phyloP scores from a whole-genome alignment of 306 rosid genomes.

The Prinsepia uniflora region DNA sequence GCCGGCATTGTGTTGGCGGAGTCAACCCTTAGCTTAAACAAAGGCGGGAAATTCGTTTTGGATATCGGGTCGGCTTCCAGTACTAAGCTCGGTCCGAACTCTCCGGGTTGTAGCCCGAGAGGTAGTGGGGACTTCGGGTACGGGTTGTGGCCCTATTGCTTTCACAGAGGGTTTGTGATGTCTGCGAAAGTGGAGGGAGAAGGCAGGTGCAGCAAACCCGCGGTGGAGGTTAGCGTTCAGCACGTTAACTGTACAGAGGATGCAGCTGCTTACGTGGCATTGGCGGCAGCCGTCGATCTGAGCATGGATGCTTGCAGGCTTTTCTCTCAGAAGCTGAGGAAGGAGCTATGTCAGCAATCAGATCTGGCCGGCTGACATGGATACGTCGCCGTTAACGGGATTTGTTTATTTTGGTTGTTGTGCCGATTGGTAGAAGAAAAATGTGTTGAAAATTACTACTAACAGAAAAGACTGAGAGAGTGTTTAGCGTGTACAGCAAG shows the following conservation, averaged over 20 bases:
- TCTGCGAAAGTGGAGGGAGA: constrained; percentile 44
- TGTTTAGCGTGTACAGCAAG: constrained; percentile 50
- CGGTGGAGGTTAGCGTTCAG: constrained; percentile 48
- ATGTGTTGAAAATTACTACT: constrained; percentile 22
- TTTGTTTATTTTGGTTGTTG: not conserved
- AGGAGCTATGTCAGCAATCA: constrained; percentile 36
- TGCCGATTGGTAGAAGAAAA: not conserved
- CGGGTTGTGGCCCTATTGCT: constrained; percentile 69
- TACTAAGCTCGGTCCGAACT: constrained; percentile 35
- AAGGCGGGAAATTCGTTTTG: constrained; percentile 45
- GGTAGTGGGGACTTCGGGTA: constrained; percentile 74
- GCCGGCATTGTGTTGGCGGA: constrained; percentile 51
- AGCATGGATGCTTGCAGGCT: constrained; percentile 47
- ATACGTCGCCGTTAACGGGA: not conserved
- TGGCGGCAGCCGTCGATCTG: constrained; percentile 48
- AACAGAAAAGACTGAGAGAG: constrained; percentile 26
- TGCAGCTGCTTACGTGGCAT: constrained; percentile 47
- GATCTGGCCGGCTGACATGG: constrained; percentile 8
- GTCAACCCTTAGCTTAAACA: constrained; percentile 49
- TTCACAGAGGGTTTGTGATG: constrained; percentile 60
- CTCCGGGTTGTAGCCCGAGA: constrained; percentile 71
- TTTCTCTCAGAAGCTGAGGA: constrained; percentile 38
- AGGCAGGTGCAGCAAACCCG: constrained; percentile 30
- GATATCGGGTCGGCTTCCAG: constrained; percentile 46
- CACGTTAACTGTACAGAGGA: constrained; percentile 54